Conservation (phyloP, 495 filamentous ascomycete genomes). For the Xylaria grammica region DNA sequence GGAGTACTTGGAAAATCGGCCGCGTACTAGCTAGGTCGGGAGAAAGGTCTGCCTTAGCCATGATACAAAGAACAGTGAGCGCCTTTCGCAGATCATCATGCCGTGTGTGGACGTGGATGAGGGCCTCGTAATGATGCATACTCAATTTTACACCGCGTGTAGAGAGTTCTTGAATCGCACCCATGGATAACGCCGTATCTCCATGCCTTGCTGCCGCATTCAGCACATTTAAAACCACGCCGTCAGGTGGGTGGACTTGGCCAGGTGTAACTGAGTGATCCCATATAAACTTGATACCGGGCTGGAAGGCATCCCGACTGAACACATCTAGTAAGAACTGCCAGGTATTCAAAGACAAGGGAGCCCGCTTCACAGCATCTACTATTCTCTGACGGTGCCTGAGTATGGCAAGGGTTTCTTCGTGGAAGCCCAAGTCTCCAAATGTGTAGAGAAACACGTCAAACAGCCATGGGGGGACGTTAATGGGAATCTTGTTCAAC, state of each 20-base stretch:
- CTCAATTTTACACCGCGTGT: constrained; percentile 57
- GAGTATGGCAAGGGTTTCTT: constrained; percentile 73
- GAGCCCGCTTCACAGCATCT: constrained; percentile 45
- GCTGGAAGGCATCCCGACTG: constrained; percentile 49
- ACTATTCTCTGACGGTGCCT: constrained; percentile 54
- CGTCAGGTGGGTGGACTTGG: constrained; percentile 69
- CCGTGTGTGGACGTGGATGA: constrained; percentile 71
- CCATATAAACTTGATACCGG: constrained; percentile 58
- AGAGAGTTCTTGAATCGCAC: constrained; percentile 64
- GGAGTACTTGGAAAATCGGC: constrained; percentile 54
- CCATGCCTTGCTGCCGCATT: constrained; percentile 68
- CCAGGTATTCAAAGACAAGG: constrained; percentile 58
- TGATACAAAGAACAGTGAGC: constrained; percentile 69
- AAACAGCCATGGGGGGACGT: constrained; percentile 71
- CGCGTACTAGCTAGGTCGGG: constrained; percentile 61
- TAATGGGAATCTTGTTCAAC: constrained; percentile 62
- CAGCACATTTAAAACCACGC: constrained; percentile 68
- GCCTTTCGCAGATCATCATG: constrained; percentile 58
- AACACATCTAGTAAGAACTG: constrained; percentile 73
- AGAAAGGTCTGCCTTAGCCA: constrained; percentile 63
- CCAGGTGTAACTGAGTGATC: constrained; percentile 65
- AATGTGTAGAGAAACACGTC: constrained; percentile 75
- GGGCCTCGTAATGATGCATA: constrained; percentile 74
- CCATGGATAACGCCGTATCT: constrained; percentile 70
- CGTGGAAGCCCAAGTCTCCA: constrained; percentile 70